Evolutionary conservation across 768 basidiomycete species (phyloP).

Genomic region (Boletellus ananiceps): DNA sequence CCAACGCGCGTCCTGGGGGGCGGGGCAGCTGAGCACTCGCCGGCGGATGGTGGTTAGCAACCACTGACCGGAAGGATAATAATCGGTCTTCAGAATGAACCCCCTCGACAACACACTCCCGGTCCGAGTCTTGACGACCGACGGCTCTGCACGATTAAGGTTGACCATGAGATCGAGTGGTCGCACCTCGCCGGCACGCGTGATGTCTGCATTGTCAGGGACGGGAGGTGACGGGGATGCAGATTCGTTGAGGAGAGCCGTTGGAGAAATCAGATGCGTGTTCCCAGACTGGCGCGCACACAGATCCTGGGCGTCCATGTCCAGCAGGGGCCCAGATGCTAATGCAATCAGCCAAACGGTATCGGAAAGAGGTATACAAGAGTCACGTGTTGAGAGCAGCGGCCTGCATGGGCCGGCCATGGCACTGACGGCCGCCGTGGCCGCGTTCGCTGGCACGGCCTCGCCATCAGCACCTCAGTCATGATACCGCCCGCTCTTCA

Average conservation of each 20-base stretch:
- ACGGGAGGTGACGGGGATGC: slow-evolving; percentile 1
- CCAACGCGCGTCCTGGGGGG: slow-evolving; percentile 70
- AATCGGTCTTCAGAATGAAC: slow-evolving; percentile 93
- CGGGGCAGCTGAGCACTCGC: slow-evolving; percentile 2
- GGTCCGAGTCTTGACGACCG: slow-evolving; percentile 75
- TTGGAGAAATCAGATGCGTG: slow-evolving; percentile 8
- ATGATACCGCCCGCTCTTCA: no score
- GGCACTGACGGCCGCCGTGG: no score
- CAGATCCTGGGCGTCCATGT: neutral
- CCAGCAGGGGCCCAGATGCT: neutral
- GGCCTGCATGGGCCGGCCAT: no score
- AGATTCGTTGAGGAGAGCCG: slow-evolving; percentile 8
- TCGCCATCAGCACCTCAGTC: no score
- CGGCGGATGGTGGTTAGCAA: neutral
- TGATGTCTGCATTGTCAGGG: slow-evolving; percentile 2
- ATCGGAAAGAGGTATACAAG: neutral
- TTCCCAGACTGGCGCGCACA: neutral
- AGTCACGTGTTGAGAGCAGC: slow-evolving; percentile 12
- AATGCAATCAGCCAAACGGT: no score
- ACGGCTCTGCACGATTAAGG: slow-evolving; percentile 62
- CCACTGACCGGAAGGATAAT: slow-evolving; percentile 67
- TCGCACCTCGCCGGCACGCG: slow-evolving; percentile 7
- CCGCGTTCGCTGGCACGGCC: no score
- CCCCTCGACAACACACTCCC: slow-evolving; percentile 85
- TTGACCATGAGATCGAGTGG: slow-evolving; percentile 59